Evolutionary conservation across 371 early-diverging fungal genomes (phyloP).

Genomic region (Mortierella polycephala): DNA sequence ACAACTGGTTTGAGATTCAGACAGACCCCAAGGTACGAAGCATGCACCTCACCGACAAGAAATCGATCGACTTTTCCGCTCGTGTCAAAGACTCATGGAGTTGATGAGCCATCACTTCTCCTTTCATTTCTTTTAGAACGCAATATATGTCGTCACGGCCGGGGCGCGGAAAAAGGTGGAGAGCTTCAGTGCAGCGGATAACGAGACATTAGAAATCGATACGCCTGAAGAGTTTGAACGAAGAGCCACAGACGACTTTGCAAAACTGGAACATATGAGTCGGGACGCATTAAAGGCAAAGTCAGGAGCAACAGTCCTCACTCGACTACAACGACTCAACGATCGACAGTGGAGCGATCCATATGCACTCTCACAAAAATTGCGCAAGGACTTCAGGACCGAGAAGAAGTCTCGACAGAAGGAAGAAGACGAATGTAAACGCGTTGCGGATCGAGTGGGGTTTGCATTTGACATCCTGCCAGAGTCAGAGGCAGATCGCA

Average conservation of each 20-base stretch:
- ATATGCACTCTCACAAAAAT: conserved; percentile 73
- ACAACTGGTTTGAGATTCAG: conserved; percentile 89
- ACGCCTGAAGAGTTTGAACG: conserved; percentile 63
- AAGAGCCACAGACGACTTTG: conserved; percentile 73
- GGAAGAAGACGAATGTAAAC: conserved; percentile 36
- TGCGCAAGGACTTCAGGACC: conserved; percentile 79
- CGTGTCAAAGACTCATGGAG: too few relatives aligned
- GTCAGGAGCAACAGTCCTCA: conserved; percentile 63
- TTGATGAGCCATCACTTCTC: not conserved
- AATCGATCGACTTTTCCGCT: not conserved
- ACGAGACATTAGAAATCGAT: conserved; percentile 63
- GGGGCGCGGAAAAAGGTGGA: conserved; percentile 86
- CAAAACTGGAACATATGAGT: conserved; percentile 73
- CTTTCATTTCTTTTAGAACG: conserved; percentile 62
- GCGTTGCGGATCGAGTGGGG: conserved; percentile 37
- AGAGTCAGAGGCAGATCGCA: conserved; percentile 34
- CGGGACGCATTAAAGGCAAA: conserved; percentile 65
- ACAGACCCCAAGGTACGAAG: conserved; percentile 90
- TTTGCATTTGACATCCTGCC: conserved; percentile 37
- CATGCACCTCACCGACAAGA: too few relatives aligned
- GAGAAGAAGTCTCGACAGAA: conserved; percentile 32
- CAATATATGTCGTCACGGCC: conserved; percentile 77
- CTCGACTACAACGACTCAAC: conserved; percentile 68
- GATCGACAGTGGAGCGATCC: conserved; percentile 83
- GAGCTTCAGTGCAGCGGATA: conserved; percentile 78